phyloP scores from a whole-genome alignment of 371 early-diverging fungal genomes.

The Smittium culicis region DNA sequence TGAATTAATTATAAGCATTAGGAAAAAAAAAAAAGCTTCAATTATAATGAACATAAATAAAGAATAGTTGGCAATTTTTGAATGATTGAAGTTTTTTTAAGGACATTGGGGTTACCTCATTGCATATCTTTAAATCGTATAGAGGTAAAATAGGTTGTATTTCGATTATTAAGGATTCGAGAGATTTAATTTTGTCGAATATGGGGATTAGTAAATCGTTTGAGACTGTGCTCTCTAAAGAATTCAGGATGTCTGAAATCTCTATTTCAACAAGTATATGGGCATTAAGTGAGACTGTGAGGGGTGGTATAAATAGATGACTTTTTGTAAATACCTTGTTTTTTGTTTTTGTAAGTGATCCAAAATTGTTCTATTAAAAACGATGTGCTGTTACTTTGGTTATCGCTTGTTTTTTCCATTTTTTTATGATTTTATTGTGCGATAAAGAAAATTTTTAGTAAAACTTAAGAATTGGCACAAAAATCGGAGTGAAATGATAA shows the following conservation, averaged over 20 bases:
- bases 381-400: neutral
- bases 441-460: neutral
- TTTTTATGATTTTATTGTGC: neutral
- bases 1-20: neutral
- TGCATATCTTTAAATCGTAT: neutral
- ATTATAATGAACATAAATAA: too few relatives aligned
- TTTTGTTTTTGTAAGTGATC: neutral
- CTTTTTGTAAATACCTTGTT: too few relatives aligned
- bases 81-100: neutral
- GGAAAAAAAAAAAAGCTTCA: too few relatives aligned
- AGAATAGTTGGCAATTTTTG: too few relatives aligned
- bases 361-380: neutral
- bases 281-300: too few relatives aligned
- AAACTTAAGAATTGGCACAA: neutral
- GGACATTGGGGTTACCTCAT: neutral
- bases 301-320: too few relatives aligned
- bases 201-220: neutral
- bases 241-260: neutral
- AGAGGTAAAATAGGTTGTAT: neutral
- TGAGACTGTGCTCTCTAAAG: neutral
- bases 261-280: too few relatives aligned
- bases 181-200: neutral
- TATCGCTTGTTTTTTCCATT: neutral
- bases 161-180: neutral
- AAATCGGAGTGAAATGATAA: neutral